phyloP scores from a whole-genome alignment of 1,284 basidiomycete species.

The Apiotrichum laibachii region DNA sequence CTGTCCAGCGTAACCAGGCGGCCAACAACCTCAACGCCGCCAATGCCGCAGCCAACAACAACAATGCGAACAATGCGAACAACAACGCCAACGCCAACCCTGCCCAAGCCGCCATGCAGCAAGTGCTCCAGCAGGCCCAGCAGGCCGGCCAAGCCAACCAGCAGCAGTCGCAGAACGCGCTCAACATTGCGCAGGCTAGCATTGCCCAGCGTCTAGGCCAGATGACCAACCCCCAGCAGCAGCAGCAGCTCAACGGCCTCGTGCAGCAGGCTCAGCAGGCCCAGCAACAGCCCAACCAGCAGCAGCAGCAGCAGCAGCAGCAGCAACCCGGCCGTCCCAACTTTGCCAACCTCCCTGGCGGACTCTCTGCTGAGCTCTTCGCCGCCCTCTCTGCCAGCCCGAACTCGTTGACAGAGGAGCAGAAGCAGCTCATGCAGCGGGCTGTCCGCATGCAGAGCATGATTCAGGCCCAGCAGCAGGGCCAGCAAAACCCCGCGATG shows the following conservation, averaged over 20 bases:
- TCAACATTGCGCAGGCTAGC: constrained; percentile 1
- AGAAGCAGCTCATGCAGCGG: constrained; percentile 11
- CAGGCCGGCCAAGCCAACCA: constrained; percentile 8
- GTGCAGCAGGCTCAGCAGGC: constrained; percentile 6
- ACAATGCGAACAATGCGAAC: constrained; percentile 9
- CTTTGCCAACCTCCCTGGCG: constrained; percentile 4
- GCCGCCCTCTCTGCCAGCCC: constrained; percentile 17
- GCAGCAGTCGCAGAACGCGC: constrained; percentile 8
- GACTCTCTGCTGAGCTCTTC: constrained; percentile 17
- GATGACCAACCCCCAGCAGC: constrained; percentile 8
- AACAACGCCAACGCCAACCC: constrained; percentile 10
- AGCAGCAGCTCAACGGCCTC: constrained; percentile 14
- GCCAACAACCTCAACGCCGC: constrained; percentile 6
- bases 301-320: constrained; percentile 5
- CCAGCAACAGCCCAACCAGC: constrained; percentile 7
- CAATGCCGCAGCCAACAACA: constrained; percentile 2
- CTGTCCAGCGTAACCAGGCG: constrained; percentile 7
- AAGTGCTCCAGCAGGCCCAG: constrained; percentile 5
- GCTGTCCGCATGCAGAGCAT: constrained; percentile 14
- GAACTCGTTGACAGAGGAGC: constrained; percentile 19
- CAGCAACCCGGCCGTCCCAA: constrained; percentile 4
- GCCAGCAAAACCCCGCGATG: constrained; percentile 3
- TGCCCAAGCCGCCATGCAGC: constrained; percentile 5
- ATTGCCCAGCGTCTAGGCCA: neutral
- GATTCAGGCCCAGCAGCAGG: constrained; percentile 14